Evolutionary conservation across 352 stramenopile species (phyloP).

Genomic region (Pythium scleroteichum): DNA sequence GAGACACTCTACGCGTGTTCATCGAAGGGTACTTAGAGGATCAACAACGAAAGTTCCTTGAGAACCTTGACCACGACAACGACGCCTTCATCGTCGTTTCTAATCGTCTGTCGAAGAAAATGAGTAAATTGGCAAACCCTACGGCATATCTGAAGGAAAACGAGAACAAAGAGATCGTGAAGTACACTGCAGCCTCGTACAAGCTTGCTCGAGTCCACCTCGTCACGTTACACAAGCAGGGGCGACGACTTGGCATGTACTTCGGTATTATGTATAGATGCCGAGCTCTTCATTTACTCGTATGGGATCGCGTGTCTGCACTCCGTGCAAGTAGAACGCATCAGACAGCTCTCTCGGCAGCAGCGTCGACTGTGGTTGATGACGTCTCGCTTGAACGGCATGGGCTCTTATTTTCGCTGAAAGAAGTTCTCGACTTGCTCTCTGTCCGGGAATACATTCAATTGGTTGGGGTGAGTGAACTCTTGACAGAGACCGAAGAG

Average conservation of each 20-base stretch:
- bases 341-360: background rate
- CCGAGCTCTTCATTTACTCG: slow-evolving; percentile 58
- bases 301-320: slow-evolving; percentile 50
- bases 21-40: slow-evolving; percentile 67
- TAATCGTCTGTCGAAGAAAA: slow-evolving; percentile 32
- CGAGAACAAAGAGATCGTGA: slow-evolving; percentile 54
- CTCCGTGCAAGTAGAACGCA: slow-evolving; percentile 4
- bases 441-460: slow-evolving; percentile 74
- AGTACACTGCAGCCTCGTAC: slow-evolving; percentile 64
- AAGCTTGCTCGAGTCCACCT: slow-evolving; percentile 61
- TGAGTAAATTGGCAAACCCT: slow-evolving; percentile 17
- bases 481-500: slow-evolving; percentile 69
- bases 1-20: slow-evolving; percentile 50
- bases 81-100: slow-evolving; percentile 69
- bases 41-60: slow-evolving; percentile 62
- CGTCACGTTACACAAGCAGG: slow-evolving; percentile 66
- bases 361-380: background rate
- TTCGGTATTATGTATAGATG: slow-evolving; percentile 76
- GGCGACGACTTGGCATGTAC: slow-evolving; percentile 67
- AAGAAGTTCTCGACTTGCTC: slow-evolving; percentile 70
- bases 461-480: slow-evolving; percentile 62
- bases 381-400: background rate
- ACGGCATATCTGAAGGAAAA: slow-evolving; percentile 28
- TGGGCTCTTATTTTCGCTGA: slow-evolving; percentile 54
- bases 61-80: slow-evolving; percentile 52